These are phyloP conservation scores for Talaromyces sp. DNA, from an alignment of 2,329 filamentous ascomycete species.

Conservation along the genomic window DNA sequence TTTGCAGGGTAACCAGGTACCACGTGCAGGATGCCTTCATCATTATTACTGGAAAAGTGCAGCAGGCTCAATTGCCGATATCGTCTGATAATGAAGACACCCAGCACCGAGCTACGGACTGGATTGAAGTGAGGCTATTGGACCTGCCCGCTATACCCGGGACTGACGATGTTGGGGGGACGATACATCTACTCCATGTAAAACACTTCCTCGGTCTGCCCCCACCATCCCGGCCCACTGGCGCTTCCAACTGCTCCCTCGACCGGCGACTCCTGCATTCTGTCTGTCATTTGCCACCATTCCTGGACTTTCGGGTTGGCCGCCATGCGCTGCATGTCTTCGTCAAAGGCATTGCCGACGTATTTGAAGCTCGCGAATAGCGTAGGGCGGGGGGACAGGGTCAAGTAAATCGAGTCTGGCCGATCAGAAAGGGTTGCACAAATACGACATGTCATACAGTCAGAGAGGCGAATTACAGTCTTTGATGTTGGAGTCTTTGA, in stretches of 20 bases:
- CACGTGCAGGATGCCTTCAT: not conserved
- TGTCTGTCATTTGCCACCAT: conserved; percentile 80
- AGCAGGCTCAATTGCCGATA: not conserved
- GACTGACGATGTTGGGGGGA: not conserved
- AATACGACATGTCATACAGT: not conserved
- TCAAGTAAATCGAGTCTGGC: conserved; percentile 57
- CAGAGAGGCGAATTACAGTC: conserved; percentile 54
- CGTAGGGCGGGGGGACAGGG: conserved; percentile 66
- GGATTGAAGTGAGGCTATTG: not conserved
- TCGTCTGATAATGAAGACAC: not conserved
- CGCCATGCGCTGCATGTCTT: conserved; percentile 72
- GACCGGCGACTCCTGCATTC: conserved; percentile 51
- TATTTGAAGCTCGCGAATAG: conserved; percentile 78
- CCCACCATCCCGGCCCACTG: conserved; percentile 36
- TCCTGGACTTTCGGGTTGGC: conserved; percentile 68
- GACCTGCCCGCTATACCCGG: not conserved
- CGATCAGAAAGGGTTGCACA: not conserved
- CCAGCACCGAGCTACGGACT: not conserved
- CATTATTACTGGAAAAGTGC: not conserved
- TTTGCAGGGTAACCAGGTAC: not conserved
- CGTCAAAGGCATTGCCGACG: conserved; percentile 66
- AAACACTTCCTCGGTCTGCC: conserved; percentile 34
- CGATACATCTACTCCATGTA: conserved; percentile 23
- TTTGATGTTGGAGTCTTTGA: conserved; percentile 68
- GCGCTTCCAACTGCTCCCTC: conserved; percentile 31